Conservation (phyloP, 495 filamentous ascomycete genomes). For the Penicillium goetzii region DNA sequence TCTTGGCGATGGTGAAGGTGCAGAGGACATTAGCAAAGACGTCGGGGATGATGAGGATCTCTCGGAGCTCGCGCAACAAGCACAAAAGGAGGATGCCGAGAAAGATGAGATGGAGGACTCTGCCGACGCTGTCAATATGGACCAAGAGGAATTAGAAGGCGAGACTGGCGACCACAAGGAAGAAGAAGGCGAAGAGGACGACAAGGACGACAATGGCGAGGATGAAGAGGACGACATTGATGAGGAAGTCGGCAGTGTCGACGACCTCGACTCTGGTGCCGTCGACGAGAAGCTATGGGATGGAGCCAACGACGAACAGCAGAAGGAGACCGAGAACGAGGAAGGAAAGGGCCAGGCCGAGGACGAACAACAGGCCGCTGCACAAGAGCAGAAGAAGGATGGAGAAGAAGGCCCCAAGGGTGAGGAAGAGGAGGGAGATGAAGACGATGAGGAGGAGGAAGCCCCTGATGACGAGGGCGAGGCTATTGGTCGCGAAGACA, state of each 20-base stretch:
- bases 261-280: constrained; percentile 83
- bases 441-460: constrained; percentile 61
- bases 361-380: constrained; percentile 66
- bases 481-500: constrained; percentile 60
- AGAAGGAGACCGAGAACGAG: constrained; percentile 82
- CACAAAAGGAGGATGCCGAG: constrained; percentile 60
- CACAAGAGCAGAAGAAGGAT: constrained; percentile 58
- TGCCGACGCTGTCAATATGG: constrained; percentile 92
- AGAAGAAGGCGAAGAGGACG: constrained; percentile 71
- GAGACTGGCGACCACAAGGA: constrained; percentile 48
- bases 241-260: constrained; percentile 85
- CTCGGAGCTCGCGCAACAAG: constrained; percentile 85
- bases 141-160: constrained; percentile 73
- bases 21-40: constrained; percentile 97
- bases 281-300: constrained; percentile 99
- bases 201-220: constrained; percentile 51
- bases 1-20: constrained; percentile 92
- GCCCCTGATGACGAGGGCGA: constrained; percentile 65
- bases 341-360: constrained; percentile 65
- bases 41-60: constrained; percentile 92
- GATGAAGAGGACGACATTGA: constrained; percentile 73
- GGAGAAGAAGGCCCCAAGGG: constrained; percentile 48
- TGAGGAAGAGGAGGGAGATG: constrained; percentile 51
- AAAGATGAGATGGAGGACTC: constrained; percentile 66
- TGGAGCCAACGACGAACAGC: constrained; percentile 72